Base-by-base conservation (phyloP, 139 green algal genomes). In the Chlorella sp. region DNA sequence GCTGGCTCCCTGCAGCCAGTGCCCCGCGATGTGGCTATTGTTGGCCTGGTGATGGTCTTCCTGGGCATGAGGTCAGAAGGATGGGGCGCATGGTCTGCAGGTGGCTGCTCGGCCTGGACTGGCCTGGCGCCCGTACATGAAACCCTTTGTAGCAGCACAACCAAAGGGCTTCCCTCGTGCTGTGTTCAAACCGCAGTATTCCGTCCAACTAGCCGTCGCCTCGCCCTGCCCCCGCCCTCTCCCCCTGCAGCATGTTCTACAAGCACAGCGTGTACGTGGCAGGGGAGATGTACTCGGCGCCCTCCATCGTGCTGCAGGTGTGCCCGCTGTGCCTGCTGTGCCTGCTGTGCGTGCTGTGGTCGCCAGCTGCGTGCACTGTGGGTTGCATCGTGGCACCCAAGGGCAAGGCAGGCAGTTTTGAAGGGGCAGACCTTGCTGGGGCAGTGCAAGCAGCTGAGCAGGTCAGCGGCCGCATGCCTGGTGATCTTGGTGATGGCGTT, bases 291-390 rank as follows among this genome's bases (percentile, higher is more conserved):
- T 99, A 99, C 92, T 96, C 90, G 13, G 94, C 96, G 3, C 96
- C 96, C 9, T 98, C 94, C 67, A 98, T 99, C 56, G 96, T 99
- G 40, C 89, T 99, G 77, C 94, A 98, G 91, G 89, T 89, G 30
- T 14, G 46, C 46, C 46, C 46, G 46, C 46, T 54, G 65, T 43
- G n/a, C 65, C n/a, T 43, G 30, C 65, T 20, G 26, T 9, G 26
- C 60, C 3, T 43, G 30, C 65, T 20, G 26, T 13, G 26, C 60
- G 17, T n/a, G 26, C 60, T 68, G 60, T 24, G 7, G 26, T 36
- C 9, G 13, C 26, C 22, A 36, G 60, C 60, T 36, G 60, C 26
- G 32, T 3, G 22, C 26, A 17, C 19, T 13, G 26, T 68, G 60
- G 9, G 30, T 20, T 34, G 60, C 22, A 8, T 9, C 60, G n/a